Conservation (phyloP, 208 protist species). For the Crithidia expoeki region DNA sequence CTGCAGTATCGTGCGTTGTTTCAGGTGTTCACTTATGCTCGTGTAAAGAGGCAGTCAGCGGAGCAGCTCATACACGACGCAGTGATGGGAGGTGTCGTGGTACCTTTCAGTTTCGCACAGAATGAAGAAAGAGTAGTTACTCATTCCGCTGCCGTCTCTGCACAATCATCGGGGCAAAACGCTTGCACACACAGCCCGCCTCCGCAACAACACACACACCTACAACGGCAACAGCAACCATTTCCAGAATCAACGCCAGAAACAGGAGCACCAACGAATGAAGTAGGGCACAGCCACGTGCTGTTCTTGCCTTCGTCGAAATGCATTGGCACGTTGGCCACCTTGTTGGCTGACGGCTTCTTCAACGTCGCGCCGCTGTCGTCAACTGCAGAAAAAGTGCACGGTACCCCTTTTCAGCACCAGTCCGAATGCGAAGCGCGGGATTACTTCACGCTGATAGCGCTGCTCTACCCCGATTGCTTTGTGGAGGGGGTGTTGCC, state of each 20-base stretch:
- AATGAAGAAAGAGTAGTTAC: slow-evolving; percentile 5
- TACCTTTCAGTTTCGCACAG: slow-evolving; percentile 37
- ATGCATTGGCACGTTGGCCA: slow-evolving; percentile 46
- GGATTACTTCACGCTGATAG: slow-evolving; percentile 60
- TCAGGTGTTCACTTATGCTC: slow-evolving; percentile 66
- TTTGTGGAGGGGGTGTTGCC: slow-evolving; percentile 36
- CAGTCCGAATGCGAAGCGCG: slow-evolving; percentile 48
- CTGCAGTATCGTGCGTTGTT: slow-evolving; percentile 64
- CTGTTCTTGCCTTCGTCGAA: slow-evolving; percentile 66
- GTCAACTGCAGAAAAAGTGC: slow-evolving; percentile 40
- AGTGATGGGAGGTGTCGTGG: slow-evolving; percentile 65
- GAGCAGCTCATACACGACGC: slow-evolving; percentile 59
- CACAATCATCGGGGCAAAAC: background rate
- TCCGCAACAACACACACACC: background rate
- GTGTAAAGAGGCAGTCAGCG: slow-evolving; percentile 39
- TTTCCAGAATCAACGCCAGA: background rate
- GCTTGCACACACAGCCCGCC: background rate
- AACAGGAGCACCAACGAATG: background rate
- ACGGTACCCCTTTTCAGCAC: slow-evolving; percentile 11
- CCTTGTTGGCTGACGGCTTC: slow-evolving; percentile 60
- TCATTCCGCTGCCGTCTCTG: background rate
- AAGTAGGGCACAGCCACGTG: background rate
- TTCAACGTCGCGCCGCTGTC: slow-evolving; percentile 55
- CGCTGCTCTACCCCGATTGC: slow-evolving; percentile 79
- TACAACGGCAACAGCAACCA: background rate